Percentiles rank a stretch among this genome's conserved stretches.
These are phyloP conservation scores for Fusarium sp. DNA, from an alignment of 2,329 filamentous ascomycete genomes.

Conservation along the genomic window DNA sequence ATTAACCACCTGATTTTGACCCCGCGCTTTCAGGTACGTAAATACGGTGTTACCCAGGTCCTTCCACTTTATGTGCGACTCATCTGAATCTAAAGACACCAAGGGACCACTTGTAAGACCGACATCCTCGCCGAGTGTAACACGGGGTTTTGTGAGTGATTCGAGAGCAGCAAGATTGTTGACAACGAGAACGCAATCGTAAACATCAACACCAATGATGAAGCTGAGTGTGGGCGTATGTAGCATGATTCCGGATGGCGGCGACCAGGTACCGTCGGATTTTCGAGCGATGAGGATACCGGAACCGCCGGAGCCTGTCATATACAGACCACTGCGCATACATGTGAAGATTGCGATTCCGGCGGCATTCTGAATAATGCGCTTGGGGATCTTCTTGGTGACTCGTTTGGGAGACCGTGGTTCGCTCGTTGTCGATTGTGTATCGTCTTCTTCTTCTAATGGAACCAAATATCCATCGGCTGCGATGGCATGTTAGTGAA, in stretches of 20 bases:
- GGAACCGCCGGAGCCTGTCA: constrained; percentile 90
- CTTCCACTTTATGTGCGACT: constrained; percentile 65
- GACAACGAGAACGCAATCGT: constrained; percentile 94
- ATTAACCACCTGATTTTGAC: constrained; percentile 67
- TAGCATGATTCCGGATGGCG: constrained; percentile 89
- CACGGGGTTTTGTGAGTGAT: constrained; percentile 81
- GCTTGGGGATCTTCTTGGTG: constrained; percentile 84
- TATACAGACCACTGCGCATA: constrained; percentile 92
- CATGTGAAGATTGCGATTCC: constrained; percentile 95
- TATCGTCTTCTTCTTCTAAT: constrained; percentile 55
- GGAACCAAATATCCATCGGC: constrained; percentile 69
- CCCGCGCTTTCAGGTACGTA: constrained; percentile 70
- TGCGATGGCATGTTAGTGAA: constrained; percentile 49
- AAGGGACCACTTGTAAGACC: constrained; percentile 82
- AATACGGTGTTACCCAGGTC: constrained; percentile 68
- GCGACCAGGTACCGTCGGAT: constrained; percentile 90
- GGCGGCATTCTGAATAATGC: constrained; percentile 89
- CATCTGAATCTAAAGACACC: constrained; percentile 65
- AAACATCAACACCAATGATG: constrained; percentile 91
- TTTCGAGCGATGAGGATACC: constrained; percentile 87
- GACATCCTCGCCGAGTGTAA: constrained; percentile 86
- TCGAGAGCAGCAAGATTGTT: constrained; percentile 88
- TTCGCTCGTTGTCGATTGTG: constrained; percentile 49
- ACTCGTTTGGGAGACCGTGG: constrained; percentile 67
- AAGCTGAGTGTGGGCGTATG: constrained; percentile 93